Percentiles rank a stretch among this genome's conserved stretches.
Evolutionary conservation across 2,329 filamentous ascomycete species (phyloP).

Genomic region (Microdochium trichocladiopsis): DNA sequence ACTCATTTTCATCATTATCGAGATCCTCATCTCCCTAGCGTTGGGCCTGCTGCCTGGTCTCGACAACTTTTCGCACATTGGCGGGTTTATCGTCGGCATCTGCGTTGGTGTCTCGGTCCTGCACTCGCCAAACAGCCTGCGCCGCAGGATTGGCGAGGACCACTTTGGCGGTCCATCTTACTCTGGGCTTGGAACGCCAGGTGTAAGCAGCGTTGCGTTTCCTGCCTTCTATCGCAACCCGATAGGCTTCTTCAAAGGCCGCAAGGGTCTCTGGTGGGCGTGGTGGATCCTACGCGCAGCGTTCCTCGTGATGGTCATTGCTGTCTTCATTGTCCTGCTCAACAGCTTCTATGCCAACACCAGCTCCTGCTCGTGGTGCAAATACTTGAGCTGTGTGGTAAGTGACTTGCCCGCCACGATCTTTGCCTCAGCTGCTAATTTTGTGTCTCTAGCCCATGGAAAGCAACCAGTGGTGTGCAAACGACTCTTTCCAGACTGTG

Average conservation of each 20-base stretch:
- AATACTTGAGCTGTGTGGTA: slow-evolving; percentile 88
- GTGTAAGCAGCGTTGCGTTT: slow-evolving; percentile 34
- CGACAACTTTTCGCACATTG: slow-evolving; percentile 97
- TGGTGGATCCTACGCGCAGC: slow-evolving; percentile 89
- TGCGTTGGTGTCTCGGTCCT: slow-evolving; percentile 80
- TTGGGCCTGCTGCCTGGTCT: slow-evolving; percentile 85
- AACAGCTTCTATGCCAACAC: slow-evolving; percentile 85
- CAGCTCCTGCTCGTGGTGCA: slow-evolving; percentile 82
- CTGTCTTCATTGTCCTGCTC: slow-evolving; percentile 79
- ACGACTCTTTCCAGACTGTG: neutral
- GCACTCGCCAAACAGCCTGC: slow-evolving; percentile 77
- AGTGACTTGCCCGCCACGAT: slow-evolving; percentile 32
- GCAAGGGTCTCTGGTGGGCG: slow-evolving; percentile 91
- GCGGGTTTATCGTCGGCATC: slow-evolving; percentile 88
- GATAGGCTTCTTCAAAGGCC: slow-evolving; percentile 79
- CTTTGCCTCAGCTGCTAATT: too few relatives aligned
- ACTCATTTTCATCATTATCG: slow-evolving; percentile 77
- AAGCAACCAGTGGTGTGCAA: neutral
- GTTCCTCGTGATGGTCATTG: slow-evolving; percentile 70
- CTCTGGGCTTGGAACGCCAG: slow-evolving; percentile 49
- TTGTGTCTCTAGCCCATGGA: neutral
- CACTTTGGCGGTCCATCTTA: slow-evolving; percentile 50
- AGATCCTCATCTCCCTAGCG: slow-evolving; percentile 84
- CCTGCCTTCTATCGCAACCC: slow-evolving; percentile 54
- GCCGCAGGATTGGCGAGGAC: slow-evolving; percentile 65